Base-by-base conservation (phyloP, 2,329 filamentous ascomycete genomes). In the Aspergillus pseudoviridinutans region DNA sequence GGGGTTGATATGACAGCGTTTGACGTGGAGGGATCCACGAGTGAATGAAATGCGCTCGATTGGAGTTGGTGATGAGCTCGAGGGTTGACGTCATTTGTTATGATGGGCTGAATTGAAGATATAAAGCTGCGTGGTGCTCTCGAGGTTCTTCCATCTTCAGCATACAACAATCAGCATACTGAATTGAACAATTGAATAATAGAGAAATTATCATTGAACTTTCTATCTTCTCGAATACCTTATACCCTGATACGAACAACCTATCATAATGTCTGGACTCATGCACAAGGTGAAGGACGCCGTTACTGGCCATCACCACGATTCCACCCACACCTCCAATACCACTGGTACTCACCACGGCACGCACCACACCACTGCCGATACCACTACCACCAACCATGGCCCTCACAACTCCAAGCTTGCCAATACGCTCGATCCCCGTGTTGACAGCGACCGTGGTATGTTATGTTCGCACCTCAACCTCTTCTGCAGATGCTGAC, bases 201-300 rank as follows among this genome's bases (percentile, higher is more conserved):
- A n/a, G n/a, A n/a, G n/a, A n/a, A n/a, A 24, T 46, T 8, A 44
- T 12, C 20, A 24, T 24, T 4, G 12, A 10, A 46, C 42, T 46
- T 24, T 46, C 42, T 24, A 46, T 14, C 42, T 44, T 44, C 10
- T 24, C 42, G 2, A 12, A 17, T 32, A n/a, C n/a, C n/a, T n/a
- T n/a, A 32, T 44, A 22, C 42, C 22, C 42, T 10, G 22, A 46
- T 22, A 20, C 22, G 10, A 46, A 20, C n/a, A 46, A 10, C 7
- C 17, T 24, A 4, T 24, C 74, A 72, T 56, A 56, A 79, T 79
- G 77, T 77, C 76, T 55, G 63, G 63, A 53, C 68, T 77, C 54
- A 64, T 78, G 56, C 71, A 79, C 65, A 80, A 79, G 61, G 74
- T 77, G 29, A 79, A 79, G 69, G 73, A 78, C 8, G 74, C 67